Evolutionary conservation across 768 basidiomycete species (phyloP), one percentile per base, ranked within the genome.

Genomic region (Suillus subaureus): DNA sequence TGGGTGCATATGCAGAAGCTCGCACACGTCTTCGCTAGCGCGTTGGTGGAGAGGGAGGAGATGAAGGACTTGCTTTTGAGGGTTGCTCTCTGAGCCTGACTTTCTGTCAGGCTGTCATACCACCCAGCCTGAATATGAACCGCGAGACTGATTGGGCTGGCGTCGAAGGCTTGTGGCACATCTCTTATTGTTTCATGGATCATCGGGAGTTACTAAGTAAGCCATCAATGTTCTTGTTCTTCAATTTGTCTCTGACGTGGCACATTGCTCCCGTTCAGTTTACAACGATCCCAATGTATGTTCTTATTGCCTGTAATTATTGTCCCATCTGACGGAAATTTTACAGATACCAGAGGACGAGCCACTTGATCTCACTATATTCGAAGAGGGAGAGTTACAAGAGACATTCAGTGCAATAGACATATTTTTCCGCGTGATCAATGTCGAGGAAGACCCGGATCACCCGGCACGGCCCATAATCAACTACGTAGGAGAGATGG

Each of bases 141-240:
- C 52, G 42, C 21, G 75, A 73, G 37, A 63, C 66, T 1, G 78
- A 79, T 62, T 79, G 77, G 75, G 74, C 70, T 7, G 68, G 87
- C 3, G 75, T 91, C 0, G 78, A 79, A 39, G 90, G 90, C 0
- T 39, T 74, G 18, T 92, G 90, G 90, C 75, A 78, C 5, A 82
- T 87, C 15, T 82, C 84, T n/a, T 91, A 90, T 70, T 87, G 84
- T 61, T 92, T 89, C 70, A 82, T 84, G 61, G 89, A 92, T 72
- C 89, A 92, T 70, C 77, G 87, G 6, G 87, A 88, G 56, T 80
- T 92, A 43, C 69, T 89, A 49, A 76, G 89, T 91, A 70, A 73
- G 89, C 79, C 4, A 31, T 63, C 26, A 9, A 39, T 28, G 11
- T 31, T 43, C 35, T 64, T 52, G 12, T 40, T 55, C 26, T 23